Evolutionary conservation across 257 asterid species (phyloP), one percentile per base, ranked within the genome.

Genomic region (Gentiana macrophylla): DNA sequence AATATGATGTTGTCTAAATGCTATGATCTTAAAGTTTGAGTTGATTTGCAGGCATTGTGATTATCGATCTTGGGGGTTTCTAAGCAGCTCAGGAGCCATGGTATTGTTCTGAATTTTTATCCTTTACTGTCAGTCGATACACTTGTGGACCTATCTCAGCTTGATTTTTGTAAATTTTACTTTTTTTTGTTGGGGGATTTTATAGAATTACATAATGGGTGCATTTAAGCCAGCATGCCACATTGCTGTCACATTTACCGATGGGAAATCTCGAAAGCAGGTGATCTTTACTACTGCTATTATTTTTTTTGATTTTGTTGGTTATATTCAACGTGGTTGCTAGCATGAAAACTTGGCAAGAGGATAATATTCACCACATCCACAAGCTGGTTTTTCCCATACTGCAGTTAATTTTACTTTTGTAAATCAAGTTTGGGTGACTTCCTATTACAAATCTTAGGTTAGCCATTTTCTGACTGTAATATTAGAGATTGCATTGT

Each of bases 171-270:
- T 51, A 34, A 1, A 32, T 0, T 52, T 35, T 8, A 0, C 1
- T 32, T 24, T 37, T 12, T 24, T 47, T 3, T 1, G 7, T 41
- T 32, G 3, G 8, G 24, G n/a, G 24, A 12, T 10, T 48, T 47
- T 84, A 88, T 84, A 88, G 97, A 88, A 88, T 79, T 88, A 67
- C 71, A 79, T 88, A 55, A 77, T 88, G 64, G 97, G 97, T 46
- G 97, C 97, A 44, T 88, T 88, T 74, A 88, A 88, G 75, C 94
- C 97, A 8, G 93, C 94, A 52, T 88, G 97, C 88, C 79, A 80
- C 73, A 62, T 88, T 71, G 72, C 84, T 35, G 67, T 88, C 57
- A 62, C 82, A 8, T 85, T 88, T 64, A 44, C 95, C 8, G 97
- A 88, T 71, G 97, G 85, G 46, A 88, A 84, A 72, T 50, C 84